phyloP scores from a whole-genome alignment of 1,139 yeast species.

The Hyphopichia khmerensis region DNA sequence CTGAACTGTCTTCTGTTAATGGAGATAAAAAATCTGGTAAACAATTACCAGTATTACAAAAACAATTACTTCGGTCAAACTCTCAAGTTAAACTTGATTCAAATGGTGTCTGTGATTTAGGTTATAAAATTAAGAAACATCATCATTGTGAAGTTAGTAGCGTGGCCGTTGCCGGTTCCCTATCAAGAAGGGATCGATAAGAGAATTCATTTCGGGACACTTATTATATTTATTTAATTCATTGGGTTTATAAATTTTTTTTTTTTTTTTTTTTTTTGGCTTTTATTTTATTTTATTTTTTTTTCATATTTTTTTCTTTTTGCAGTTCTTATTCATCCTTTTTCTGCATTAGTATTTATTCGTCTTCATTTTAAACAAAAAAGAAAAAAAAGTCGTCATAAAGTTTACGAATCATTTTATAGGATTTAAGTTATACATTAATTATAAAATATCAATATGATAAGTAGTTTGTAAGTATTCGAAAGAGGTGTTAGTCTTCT shows the following conservation, averaged over 20 bases:
- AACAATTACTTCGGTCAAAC: conserved; percentile 6
- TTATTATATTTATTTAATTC: no score
- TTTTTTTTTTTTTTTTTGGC: background rate
- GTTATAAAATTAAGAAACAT: conserved; percentile 44
- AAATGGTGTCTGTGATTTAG: conserved; percentile 42
- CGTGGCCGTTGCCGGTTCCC: conserved; percentile 28
- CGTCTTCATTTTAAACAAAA: no score
- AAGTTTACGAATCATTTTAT: no score
- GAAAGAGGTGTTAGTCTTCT: no score
- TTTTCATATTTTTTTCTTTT: background rate
- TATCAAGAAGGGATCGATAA: conserved; percentile 11
- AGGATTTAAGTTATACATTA: no score
- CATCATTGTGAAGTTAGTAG: conserved; percentile 44
- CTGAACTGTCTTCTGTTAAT: background rate
- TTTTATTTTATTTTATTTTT: background rate
- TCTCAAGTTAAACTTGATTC: conserved; percentile 25
- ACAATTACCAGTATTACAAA: background rate
- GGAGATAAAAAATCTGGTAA: background rate
- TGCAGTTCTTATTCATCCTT: background rate
- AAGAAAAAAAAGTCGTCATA: no score
- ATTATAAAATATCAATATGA: no score
- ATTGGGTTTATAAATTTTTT: no score
- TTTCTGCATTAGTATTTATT: background rate
- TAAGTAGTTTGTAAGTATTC: no score
- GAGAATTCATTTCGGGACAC: no score